Conservation (phyloP, 1,139 yeast genomes). For the Hyphopichia fennica region DNA sequence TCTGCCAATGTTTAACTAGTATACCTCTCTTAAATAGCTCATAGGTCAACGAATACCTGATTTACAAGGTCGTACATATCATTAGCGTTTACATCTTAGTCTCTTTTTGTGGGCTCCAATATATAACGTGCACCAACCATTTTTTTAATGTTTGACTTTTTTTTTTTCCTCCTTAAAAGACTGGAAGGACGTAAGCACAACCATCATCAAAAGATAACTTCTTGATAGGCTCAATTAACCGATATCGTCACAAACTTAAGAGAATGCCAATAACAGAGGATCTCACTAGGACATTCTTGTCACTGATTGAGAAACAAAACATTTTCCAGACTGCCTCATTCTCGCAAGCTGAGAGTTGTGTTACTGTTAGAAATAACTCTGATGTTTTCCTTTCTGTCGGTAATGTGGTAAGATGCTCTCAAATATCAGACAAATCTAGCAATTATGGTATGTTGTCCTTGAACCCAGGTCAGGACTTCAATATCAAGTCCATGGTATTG, state of each 20-base stretch:
- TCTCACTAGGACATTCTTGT: neutral
- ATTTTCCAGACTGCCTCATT: neutral
- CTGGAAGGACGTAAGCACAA: too few species aligned
- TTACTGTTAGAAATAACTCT: slow-evolving; percentile 18
- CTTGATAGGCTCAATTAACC: too few species aligned
- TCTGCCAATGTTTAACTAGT: too few species aligned
- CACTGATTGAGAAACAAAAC: neutral
- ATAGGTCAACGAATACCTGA: too few species aligned
- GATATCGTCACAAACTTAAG: too few species aligned
- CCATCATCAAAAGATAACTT: too few species aligned
- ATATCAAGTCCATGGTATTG: slow-evolving; percentile 23
- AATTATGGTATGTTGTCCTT: slow-evolving; percentile 20
- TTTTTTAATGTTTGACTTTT: neutral
- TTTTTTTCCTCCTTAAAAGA: neutral
- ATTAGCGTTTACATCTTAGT: too few species aligned
- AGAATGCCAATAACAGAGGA: neutral
- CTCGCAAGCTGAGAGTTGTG: neutral
- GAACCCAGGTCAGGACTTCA: slow-evolving; percentile 9
- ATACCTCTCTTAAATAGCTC: too few species aligned
- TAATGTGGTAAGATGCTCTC: slow-evolving; percentile 30
- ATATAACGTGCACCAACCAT: neutral
- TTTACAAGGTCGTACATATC: too few species aligned
- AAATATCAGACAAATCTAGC: slow-evolving; percentile 19
- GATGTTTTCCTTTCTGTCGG: slow-evolving; percentile 32
- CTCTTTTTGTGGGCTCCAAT: too few species aligned